phyloP scores from a whole-genome alignment of 768 basidiomycete genomes.

The Tricholoma matsutake region DNA sequence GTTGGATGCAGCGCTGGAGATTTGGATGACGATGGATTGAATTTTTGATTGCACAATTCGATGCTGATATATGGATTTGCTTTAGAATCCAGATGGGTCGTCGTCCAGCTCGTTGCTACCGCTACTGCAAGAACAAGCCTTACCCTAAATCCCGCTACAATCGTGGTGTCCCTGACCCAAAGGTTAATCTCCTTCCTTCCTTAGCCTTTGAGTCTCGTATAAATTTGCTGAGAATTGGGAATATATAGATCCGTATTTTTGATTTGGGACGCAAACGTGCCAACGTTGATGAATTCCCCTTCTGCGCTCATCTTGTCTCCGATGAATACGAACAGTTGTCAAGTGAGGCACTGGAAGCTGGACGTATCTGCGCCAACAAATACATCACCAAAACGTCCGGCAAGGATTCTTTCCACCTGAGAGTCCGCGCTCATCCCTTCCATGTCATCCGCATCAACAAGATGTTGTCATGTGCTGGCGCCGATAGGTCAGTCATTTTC shows the following conservation, averaged over 20 bases:
- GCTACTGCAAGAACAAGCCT: slow-evolving; percentile 99
- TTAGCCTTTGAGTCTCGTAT: neutral
- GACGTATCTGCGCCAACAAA: slow-evolving; percentile 99
- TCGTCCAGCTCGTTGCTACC: slow-evolving; percentile 96
- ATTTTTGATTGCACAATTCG: neutral
- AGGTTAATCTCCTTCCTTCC: slow-evolving; percentile 42
- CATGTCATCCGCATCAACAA: slow-evolving; percentile 99
- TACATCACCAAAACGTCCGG: slow-evolving; percentile 97
- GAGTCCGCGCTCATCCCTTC: slow-evolving; percentile 97
- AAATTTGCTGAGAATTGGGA: neutral
- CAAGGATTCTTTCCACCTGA: slow-evolving; percentile 98
- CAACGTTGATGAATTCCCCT: slow-evolving; percentile 96
- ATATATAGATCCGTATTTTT: slow-evolving; percentile 85
- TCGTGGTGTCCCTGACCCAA: slow-evolving; percentile 97
- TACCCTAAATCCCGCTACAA: slow-evolving; percentile 95
- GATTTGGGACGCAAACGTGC: slow-evolving; percentile 96
- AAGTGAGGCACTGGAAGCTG: slow-evolving; percentile 94
- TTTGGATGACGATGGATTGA: neutral
- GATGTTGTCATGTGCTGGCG: slow-evolving; percentile 99
- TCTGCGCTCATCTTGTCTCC: slow-evolving; percentile 94
- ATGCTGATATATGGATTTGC: neutral
- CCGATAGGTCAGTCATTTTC: slow-evolving; percentile 72
- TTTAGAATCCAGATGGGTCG: slow-evolving; percentile 74
- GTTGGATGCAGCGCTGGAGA: neutral
- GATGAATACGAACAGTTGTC: slow-evolving; percentile 98